Conservation (phyloP, 2,329 filamentous ascomycete genomes). For the Fusarium duplospermum region DNA sequence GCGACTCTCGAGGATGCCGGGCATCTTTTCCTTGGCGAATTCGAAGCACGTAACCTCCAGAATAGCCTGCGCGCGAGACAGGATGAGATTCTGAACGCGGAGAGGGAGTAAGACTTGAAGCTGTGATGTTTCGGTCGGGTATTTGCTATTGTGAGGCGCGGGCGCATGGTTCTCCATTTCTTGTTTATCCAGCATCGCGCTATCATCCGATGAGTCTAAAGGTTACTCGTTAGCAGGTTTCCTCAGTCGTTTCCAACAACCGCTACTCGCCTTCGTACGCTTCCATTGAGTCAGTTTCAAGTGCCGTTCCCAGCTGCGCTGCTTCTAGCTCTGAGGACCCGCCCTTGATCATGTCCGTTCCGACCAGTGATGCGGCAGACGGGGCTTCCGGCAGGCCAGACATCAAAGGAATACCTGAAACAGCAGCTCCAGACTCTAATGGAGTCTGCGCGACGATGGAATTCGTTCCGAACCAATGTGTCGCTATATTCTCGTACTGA, state of each 20-base stretch:
- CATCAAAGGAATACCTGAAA: too few species aligned
- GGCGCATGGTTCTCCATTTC: too few species aligned
- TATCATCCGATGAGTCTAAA: too few species aligned
- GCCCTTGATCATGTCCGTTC: too few species aligned
- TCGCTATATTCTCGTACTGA: too few species aligned
- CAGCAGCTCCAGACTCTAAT: background rate
- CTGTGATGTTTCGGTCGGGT: background rate
- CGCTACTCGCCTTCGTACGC: background rate
- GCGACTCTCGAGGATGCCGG: background rate
- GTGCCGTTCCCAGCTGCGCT: too few species aligned
- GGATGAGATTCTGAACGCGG: background rate
- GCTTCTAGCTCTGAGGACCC: too few species aligned
- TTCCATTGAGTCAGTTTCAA: background rate
- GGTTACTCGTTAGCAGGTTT: background rate
- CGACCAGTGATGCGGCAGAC: too few species aligned
- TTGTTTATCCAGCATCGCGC: too few species aligned
- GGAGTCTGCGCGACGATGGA: too few species aligned
- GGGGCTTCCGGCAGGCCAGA: too few species aligned
- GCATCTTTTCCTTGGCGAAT: constrained; percentile 4
- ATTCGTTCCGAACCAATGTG: background rate
- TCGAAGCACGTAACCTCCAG: constrained; percentile 12
- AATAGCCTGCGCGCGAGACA: constrained; percentile 1
- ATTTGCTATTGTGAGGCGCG: background rate
- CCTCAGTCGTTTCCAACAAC: background rate
- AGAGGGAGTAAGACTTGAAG: background rate